These are phyloP conservation scores for Eustoma russellianum DNA, from an alignment of 257 asterid genomes.

Conservation along the genomic window DNA sequence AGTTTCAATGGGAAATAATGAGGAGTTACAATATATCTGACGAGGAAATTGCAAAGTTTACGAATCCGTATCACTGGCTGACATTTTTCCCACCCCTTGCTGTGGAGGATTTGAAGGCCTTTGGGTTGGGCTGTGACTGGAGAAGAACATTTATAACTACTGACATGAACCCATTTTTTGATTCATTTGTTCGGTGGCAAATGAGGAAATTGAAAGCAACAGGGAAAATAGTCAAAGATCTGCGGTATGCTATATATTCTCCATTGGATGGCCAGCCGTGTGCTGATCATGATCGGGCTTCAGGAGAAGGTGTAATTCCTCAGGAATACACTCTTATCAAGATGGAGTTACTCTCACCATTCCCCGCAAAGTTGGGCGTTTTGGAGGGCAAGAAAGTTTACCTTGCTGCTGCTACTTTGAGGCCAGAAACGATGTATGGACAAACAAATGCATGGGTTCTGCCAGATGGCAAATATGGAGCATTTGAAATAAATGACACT, in stretches of 20 bases:
- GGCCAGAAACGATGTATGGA: constrained; percentile 97
- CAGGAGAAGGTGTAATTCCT: constrained; percentile 95
- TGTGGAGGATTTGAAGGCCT: constrained; percentile 83
- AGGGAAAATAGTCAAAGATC: constrained; percentile 83
- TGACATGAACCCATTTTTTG: constrained; percentile 67
- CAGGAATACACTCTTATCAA: constrained; percentile 92
- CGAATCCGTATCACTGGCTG: constrained; percentile 71
- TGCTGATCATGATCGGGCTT: constrained; percentile 94
- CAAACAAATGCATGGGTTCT: constrained; percentile 95
- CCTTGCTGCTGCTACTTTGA: constrained; percentile 87
- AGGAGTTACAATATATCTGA: constrained; percentile 68
- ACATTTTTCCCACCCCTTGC: constrained; percentile 83
- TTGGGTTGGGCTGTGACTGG: constrained; percentile 98
- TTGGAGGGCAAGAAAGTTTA: constrained; percentile 80
- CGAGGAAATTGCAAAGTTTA: constrained; percentile 65
- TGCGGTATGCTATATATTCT: constrained; percentile 68
- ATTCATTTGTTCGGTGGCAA: constrained; percentile 93
- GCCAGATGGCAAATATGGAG: constrained; percentile 91
- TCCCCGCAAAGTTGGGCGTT: constrained; percentile 60
- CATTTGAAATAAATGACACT: constrained; percentile 69
- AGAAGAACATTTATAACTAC: constrained; percentile 84
- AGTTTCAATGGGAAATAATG: constrained; percentile 95
- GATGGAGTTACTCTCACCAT: constrained; percentile 82
- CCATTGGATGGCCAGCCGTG: constrained; percentile 96
- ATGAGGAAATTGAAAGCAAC: constrained; percentile 60